phyloP scores from a whole-genome alignment of 352 stramenopile species.

The Pythium grandisporangium region DNA sequence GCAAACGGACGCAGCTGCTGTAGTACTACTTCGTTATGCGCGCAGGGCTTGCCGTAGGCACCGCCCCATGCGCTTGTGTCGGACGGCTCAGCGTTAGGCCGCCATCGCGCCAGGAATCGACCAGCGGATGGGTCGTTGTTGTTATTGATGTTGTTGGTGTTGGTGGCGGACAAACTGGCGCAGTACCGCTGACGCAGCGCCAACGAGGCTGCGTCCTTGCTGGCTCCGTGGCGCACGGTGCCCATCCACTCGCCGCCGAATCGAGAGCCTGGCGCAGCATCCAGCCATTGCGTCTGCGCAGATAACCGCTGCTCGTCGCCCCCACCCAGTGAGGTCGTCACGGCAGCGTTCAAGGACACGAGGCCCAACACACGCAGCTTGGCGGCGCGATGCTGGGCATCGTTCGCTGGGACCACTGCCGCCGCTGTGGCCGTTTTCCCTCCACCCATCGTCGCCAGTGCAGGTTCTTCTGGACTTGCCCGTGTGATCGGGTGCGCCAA shows the following conservation, averaged over 20 bases:
- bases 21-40: conserved; percentile 88
- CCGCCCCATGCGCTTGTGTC: conserved; percentile 76
- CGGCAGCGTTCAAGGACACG: conserved; percentile 40
- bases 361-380: conserved; percentile 63
- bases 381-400: conserved; percentile 33
- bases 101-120: conserved; percentile 52
- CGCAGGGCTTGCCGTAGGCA: conserved; percentile 76
- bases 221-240: conserved; percentile 56
- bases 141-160: too few relatives aligned
- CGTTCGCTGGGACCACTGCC: neutral
- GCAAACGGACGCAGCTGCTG: conserved; percentile 78
- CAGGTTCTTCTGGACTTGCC: too few relatives aligned
- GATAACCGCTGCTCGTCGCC: conserved; percentile 43
- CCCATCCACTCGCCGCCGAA: conserved; percentile 64
- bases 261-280: conserved; percentile 27
- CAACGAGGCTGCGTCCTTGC: conserved; percentile 65
- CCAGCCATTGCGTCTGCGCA: conserved; percentile 81
- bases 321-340: conserved; percentile 35
- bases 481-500: conserved; percentile 27
- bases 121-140: too few relatives aligned
- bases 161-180: conserved; percentile 8
- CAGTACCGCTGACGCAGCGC: conserved; percentile 30
- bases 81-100: conserved; percentile 58
- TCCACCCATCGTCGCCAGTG: conserved; percentile 2
- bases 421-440: conserved; percentile 1